A percentile compares a stretch with the other conserved stretches of the same genome.
Conservation (phyloP, 768 basidiomycete species). For the Boletus pseudopeckii region DNA sequence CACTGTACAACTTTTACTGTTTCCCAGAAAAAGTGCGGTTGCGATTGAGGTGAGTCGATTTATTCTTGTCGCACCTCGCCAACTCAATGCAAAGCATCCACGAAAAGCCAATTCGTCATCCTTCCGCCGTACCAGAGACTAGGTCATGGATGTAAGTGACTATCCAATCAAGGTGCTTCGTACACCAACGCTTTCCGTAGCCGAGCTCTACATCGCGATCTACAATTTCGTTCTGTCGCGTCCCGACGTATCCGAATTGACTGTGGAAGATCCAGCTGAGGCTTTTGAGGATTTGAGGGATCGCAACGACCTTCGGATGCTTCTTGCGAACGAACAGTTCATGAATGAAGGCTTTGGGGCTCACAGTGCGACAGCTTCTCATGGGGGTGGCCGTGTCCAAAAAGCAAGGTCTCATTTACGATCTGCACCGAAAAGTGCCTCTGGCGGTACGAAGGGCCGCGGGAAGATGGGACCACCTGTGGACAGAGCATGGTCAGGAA, state of each 20-base stretch:
- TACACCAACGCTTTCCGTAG: conserved; percentile 36
- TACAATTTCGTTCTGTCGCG: conserved; percentile 71
- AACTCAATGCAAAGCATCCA: not conserved
- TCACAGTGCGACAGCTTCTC: conserved; percentile 33
- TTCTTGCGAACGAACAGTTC: conserved; percentile 62
- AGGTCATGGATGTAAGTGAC: conserved; percentile 81
- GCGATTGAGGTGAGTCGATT: conserved; percentile 65
- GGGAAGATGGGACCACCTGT: conserved; percentile 77
- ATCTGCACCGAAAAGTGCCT: conserved; percentile 21
- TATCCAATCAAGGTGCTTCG: not conserved
- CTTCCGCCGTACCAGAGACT: conserved; percentile 84
- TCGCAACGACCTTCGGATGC: conserved; percentile 81
- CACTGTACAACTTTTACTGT: conserved; percentile 92
- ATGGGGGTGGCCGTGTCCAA: conserved; percentile 44
- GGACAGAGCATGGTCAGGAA: conserved; percentile 73
- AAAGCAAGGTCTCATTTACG: conserved; percentile 41
- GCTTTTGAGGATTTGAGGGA: conserved; percentile 96
- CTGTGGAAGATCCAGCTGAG: conserved; percentile 97
- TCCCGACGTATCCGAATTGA: conserved; percentile 80
- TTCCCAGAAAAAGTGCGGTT: conserved; percentile 89
- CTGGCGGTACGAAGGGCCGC: conserved; percentile 25
- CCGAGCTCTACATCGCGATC: conserved; percentile 82
- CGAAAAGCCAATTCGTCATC: conserved; percentile 85
- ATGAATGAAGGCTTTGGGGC: conserved; percentile 66
- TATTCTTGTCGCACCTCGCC: not conserved